Conservation (phyloP, 768 basidiomycete species). For the Russula virescens region DNA sequence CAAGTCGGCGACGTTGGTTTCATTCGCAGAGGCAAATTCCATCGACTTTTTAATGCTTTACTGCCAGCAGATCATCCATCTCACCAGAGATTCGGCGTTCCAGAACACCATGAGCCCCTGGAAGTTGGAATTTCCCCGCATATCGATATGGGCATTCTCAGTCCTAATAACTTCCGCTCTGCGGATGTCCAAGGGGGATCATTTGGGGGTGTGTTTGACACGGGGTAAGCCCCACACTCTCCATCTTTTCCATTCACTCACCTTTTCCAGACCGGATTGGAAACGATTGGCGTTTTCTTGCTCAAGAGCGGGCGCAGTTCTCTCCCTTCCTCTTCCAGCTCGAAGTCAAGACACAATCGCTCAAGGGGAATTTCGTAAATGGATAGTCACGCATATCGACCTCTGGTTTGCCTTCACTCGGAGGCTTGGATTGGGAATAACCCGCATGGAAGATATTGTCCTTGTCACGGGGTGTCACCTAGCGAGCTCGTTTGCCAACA, state of each 20-base stretch:
- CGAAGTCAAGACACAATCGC: background rate
- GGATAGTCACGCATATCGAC: background rate
- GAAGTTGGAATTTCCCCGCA: background rate
- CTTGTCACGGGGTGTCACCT: conserved; percentile 2
- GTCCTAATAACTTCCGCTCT: background rate
- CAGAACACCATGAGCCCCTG: background rate
- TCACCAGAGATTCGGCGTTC: background rate
- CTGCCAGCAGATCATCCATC: background rate
- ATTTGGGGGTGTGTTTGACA: background rate
- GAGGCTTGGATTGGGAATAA: background rate
- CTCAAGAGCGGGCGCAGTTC: background rate
- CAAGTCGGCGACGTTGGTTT: background rate
- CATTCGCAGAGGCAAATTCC: background rate
- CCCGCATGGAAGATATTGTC: background rate
- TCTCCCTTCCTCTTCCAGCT: background rate
- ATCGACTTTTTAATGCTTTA: background rate
- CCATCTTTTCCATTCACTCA: background rate
- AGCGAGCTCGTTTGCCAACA: background rate
- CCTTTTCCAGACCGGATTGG: background rate
- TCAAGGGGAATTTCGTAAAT: background rate
- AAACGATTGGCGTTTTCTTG: background rate
- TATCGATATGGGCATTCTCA: background rate
- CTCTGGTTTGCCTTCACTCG: conserved; percentile 2
- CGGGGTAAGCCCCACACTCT: background rate
- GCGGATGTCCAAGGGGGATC: background rate